Evolutionary conservation across 2,329 filamentous ascomycete species (phyloP), one percentile per base, ranked within the genome.

Genomic region (Fusarium proliferatum): DNA sequence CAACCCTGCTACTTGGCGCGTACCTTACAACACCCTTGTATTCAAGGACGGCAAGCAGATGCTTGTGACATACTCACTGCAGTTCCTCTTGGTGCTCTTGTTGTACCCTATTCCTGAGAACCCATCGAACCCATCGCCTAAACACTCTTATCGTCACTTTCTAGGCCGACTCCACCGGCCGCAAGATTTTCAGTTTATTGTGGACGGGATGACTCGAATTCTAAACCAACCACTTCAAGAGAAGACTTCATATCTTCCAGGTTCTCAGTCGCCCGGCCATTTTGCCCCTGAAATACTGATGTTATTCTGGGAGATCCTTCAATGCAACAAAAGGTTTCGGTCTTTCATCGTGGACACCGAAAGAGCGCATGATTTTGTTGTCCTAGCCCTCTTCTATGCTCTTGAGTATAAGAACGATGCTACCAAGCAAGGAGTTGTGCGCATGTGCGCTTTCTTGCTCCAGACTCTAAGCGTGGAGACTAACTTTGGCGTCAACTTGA

Each of bases 301-400:
- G 89, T 87, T 99, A 5, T 98, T 98, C 80, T 99, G 96, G 96
- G 96, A 99, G 84, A 91, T 94, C 42, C 90, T 96, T 9, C 96
- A 99, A 82, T 98, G 96, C 87, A 99, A 99, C 84, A 98, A 97
- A 84, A 90, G 96, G 67, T 99, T 99, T 84, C 89, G 96, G 38
- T 94, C 95, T 3, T 99, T 98, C 82, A 96, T 99, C 78, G 96
- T 98, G 72, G 96, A 99, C 77, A 98, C 96, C 0, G 94, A 96
- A 79, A 88, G 96, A 61, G 94, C 94, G 1, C 94, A 98, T 78
- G 96, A 99, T 80, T 98, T 98, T 82, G 88, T 98, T 58, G 90
- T 98, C 17, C 86, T 98, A 26, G 91, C 97, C 45, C 85, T 98
- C 7, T 99, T 97, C 83, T 98, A 98, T 80, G 94, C 95, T 9